Evolutionary conservation across 805 yeast species (phyloP).

Genomic region (Komagataella phaffii): DNA sequence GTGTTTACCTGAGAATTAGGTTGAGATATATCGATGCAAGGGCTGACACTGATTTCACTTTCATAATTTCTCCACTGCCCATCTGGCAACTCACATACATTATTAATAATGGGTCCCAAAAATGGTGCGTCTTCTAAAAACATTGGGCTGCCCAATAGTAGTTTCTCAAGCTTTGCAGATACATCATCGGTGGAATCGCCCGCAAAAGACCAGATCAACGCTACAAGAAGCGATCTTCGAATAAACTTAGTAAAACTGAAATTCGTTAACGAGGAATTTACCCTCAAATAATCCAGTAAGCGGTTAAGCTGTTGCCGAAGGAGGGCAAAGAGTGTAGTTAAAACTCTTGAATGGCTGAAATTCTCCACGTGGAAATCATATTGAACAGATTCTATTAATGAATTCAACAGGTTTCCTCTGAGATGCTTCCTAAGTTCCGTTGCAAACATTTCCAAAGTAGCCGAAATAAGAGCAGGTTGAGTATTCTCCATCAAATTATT

Average conservation of each 20-base stretch:
- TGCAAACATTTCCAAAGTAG: background rate
- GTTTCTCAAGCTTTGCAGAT: background rate
- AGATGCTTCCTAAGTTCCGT: background rate
- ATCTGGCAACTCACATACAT: background rate
- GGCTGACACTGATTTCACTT: no score
- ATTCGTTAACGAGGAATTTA: slow-evolving; percentile 10
- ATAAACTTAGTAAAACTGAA: background rate
- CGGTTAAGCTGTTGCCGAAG: slow-evolving; percentile 21
- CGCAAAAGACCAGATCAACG: background rate
- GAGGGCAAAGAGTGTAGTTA: slow-evolving; percentile 25
- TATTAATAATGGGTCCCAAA: background rate
- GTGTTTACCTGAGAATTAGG: slow-evolving; percentile 70
- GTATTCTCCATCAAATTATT: background rate
- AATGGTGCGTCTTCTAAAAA: background rate
- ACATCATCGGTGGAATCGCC: background rate
- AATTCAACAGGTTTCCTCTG: slow-evolving; percentile 5
- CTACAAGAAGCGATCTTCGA: background rate
- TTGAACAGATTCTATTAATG: slow-evolving; percentile 14
- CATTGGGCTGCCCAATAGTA: background rate
- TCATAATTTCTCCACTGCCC: background rate
- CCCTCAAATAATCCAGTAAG: slow-evolving; percentile 9
- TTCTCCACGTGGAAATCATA: slow-evolving; percentile 38
- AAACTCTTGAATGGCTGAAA: slow-evolving; percentile 20
- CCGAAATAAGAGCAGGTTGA: background rate
- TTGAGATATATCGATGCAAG: slow-evolving; percentile 28